Evolutionary conservation across 345 rosid species (phyloP), one percentile per base, ranked within the genome.

Genomic region (Syzygium oleosum): DNA sequence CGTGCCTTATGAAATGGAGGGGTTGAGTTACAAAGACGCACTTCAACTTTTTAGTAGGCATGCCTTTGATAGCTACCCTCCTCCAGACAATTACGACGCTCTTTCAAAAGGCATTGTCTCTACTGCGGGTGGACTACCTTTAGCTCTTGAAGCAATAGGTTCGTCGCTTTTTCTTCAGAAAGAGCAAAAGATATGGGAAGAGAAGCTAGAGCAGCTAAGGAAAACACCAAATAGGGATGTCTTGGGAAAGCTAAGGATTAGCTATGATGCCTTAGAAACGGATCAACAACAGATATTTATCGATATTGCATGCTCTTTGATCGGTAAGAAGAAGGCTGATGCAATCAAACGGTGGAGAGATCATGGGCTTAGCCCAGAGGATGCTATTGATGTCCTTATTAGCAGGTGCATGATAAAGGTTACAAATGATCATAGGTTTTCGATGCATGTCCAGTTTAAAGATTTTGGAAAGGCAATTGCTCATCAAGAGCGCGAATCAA

Each of bases 51-150:
- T 63, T 29, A 63, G 77, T 6, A 15, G 1, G 11, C 41, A 63
- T 63, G 77, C 77, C 41, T 29, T 63, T 0, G 0, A 29, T 2
- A 0, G 0, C 1, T 0, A 63, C 22, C 29, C 1, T 63, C 77
- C 77, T 29, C 77, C 0, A 3, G 5, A 0, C 0, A 10, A 1
- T 29, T 63, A 63, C 5, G 0, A 3, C 22, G 3, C 11, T 63
- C 77, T 63, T 63, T 63, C 77, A 1, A 0, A 63, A 3, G 2
- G 0, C 21, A 6, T 63, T 63, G 21, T 63, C 3, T 3, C 1
- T 15, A 63, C 41, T 1, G 1, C 11, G 1, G 77, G 77, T 7
- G 77, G 77, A 0, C 41, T 63, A 2, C 77, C 77, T 29, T 29
- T 63, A 2, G 41, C 77, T 63, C 22, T 63, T 63, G 2, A 7